Base-by-base conservation (phyloP, 2,329 filamentous ascomycete species). In the Dactylellina drechsleri region DNA sequence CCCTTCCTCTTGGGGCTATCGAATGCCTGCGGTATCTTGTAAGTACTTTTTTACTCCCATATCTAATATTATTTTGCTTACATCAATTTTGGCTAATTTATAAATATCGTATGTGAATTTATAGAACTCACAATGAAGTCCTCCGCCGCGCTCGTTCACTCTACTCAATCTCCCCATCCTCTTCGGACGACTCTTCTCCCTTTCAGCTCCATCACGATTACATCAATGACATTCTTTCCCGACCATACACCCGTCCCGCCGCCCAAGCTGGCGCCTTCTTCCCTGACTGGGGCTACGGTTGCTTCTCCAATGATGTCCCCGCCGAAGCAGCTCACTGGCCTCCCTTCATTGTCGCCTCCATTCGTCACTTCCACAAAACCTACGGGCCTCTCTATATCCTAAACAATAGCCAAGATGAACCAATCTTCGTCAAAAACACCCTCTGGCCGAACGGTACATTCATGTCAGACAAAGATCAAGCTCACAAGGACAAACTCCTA, bases 231-330 rank as follows among this genome's bases (percentile, higher is more conserved):
- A 66, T 79, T 31, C 77, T 79, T 23, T 66, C 53, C 10, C 31
- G 56, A 5, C 18, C 76, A 8, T 43, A 43, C 8, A 72, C 77
- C 61, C 73, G 50, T 18, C 59, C 76, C 2, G 77, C 76, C 20
- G 56, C 78, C n/a, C 78, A 79, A 54, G 77, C 78, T 41, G 78
- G 78, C 8, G 78, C 78, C 50, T 79, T 79, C 77, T 79, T 79
- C 66, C 78, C 78, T 1, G 78, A 79, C 75, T 79, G 78, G 78
- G 78, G 78, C 40, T 79, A 79, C 68, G 77, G 78, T 47, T 79
- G 78, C 56, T 77, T 79, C 66, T 77, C 70, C 26, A 78, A 77
- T 31, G 77, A 79, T 31, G 67, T 64, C n/a, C 45, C 61, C 16
- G 61, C 78, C 53, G 78, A 79, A 71, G 77, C 77, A 7, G 78